Conservation (phyloP, 2,329 filamentous ascomycete genomes). For the Talaromyces piceae region DNA sequence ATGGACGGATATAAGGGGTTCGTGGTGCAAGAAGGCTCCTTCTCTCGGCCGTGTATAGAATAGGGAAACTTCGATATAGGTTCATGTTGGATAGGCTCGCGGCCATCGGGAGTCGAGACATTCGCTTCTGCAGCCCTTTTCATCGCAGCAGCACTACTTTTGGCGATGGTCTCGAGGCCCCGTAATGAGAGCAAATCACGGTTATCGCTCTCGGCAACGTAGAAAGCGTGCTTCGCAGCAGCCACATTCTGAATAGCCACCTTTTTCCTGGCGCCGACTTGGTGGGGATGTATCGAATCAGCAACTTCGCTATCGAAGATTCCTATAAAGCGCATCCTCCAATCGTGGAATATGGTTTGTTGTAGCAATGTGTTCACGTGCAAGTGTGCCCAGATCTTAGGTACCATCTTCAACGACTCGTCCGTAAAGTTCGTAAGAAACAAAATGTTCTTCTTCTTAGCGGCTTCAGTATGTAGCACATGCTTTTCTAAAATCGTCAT, state of each 20-base stretch:
- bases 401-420: slow-evolving; percentile 26
- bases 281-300: slow-evolving; percentile 52
- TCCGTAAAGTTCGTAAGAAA: slow-evolving; percentile 61
- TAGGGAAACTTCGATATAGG: slow-evolving; percentile 10
- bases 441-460: slow-evolving; percentile 63
- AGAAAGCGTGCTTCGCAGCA: slow-evolving; percentile 36
- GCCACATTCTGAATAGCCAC: slow-evolving; percentile 53
- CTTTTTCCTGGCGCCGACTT: slow-evolving; percentile 49
- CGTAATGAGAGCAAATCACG: slow-evolving; percentile 19
- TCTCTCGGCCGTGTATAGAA: not conserved
- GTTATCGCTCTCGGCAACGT: slow-evolving; percentile 46
- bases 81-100: slow-evolving; percentile 15
- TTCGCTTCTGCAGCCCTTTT: slow-evolving; percentile 21
- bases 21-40: slow-evolving; percentile 10
- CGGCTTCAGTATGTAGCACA: slow-evolving; percentile 49
- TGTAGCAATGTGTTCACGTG: slow-evolving; percentile 51
- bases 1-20: not conserved
- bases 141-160: slow-evolving; percentile 22
- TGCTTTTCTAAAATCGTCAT: slow-evolving; percentile 22
- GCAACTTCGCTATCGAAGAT: slow-evolving; percentile 61
- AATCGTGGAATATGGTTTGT: slow-evolving; percentile 64
- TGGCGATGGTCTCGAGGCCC: slow-evolving; percentile 18
- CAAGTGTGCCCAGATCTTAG: slow-evolving; percentile 49
- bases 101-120: slow-evolving; percentile 23
- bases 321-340: slow-evolving; percentile 69